A percentile compares a stretch with the other conserved stretches of the same genome.
These are phyloP conservation scores for Vigna trinervia DNA, from an alignment of 306 rosid species.

Conservation along the genomic window DNA sequence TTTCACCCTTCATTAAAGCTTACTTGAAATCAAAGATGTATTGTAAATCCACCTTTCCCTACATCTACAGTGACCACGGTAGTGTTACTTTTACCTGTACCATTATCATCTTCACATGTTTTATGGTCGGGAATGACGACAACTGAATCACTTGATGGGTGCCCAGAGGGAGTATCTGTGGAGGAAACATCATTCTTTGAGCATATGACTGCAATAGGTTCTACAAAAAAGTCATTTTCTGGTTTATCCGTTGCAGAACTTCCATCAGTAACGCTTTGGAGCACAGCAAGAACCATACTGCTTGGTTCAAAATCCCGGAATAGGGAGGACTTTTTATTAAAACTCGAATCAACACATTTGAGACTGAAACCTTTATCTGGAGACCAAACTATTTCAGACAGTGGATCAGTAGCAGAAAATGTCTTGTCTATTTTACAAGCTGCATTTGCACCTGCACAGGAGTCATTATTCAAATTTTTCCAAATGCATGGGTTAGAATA, in stretches of 20 bases:
- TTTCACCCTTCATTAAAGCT: conserved; percentile 8
- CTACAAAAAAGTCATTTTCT: conserved; percentile 45
- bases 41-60: background rate
- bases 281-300: conserved; percentile 57
- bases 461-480: conserved; percentile 50
- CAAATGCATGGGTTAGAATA: conserved; percentile 50
- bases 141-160: conserved; percentile 44
- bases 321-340: conserved; percentile 48
- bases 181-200: conserved; percentile 43
- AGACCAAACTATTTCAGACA: conserved; percentile 96
- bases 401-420: conserved; percentile 60
- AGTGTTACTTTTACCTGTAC: conserved; percentile 48
- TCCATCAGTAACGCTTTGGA: conserved; percentile 49
- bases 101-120: conserved; percentile 42
- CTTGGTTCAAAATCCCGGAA: conserved; percentile 63
- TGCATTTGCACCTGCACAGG: conserved; percentile 99
- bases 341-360: conserved; percentile 64
- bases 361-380: conserved; percentile 73
- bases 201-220: conserved; percentile 44
- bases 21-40: conserved; percentile 21
- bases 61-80: background rate
- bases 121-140: conserved; percentile 33
- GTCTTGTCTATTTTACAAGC: conserved; percentile 58
- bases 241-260: conserved; percentile 48
- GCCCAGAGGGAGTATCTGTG: conserved; percentile 35